Evolutionary conservation across 768 basidiomycete genomes (phyloP), one percentile per base, ranked within the genome.

Genomic region (Boletus edulis): DNA sequence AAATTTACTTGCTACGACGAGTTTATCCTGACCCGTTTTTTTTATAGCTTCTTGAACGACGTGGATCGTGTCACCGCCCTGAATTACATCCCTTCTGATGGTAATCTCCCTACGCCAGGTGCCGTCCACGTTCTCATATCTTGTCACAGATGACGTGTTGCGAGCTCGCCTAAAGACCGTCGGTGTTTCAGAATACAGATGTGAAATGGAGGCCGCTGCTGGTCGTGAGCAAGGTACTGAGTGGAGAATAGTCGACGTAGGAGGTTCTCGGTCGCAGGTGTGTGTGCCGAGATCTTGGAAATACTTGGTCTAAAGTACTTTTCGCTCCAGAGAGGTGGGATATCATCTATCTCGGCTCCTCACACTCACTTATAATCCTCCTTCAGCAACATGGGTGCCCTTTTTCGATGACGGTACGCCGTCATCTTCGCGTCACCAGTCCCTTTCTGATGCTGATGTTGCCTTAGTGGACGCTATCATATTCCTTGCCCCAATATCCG

Each of bases 151-250:
- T 55, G 81, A 82, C 55, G 80, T 82, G 27, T 67, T 82, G 44
- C 74, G 70, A 51, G 81, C 81, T 9, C 76, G 81, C 24, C 67
- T 82, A 34, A 83, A 83, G 66, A 82, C 81, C 0, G 85, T 92
- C 35, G 89, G 89, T 10, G 88, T 90, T 9, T 85, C 86, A 4
- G 89, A 91, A 68, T 89, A 91, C 72, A 85, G 80, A 68, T 91
- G 90, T 59, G 83, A 89, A 73, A 89, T 91, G 85, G 89, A 80
- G 62, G 79, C 85, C 10, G 76, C 73, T 6, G 74, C 73, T 27
- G 73, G 80, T 20, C 72, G 75, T 32, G 80, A 81, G 56, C 74
- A 75, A 46, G 79, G 80, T 13, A 75, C 79, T 2, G 78, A 82
- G 54, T 81, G 80, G 80, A 73, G 81, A 52, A 81, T 81, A 63